These are phyloP conservation scores for Cotoneaster glaucophyllus DNA, from an alignment of 306 rosid species.

Conservation along the genomic window DNA sequence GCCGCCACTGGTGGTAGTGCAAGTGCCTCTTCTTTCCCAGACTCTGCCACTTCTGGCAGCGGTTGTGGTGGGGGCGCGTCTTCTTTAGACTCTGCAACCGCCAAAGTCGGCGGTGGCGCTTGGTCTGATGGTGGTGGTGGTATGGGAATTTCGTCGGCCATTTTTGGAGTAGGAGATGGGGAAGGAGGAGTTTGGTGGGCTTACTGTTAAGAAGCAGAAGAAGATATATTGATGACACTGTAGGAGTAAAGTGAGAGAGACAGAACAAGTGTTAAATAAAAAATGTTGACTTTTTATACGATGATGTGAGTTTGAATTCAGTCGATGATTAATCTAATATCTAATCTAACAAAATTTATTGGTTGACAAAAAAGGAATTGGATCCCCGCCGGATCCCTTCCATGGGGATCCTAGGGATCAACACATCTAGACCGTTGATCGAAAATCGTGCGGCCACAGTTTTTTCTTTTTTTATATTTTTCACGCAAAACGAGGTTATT, in stretches of 20 bases:
- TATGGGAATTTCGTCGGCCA: conserved; percentile 44
- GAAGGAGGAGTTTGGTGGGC: background rate
- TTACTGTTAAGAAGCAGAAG: background rate
- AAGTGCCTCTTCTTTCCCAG: background rate
- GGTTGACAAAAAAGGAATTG: too few species aligned
- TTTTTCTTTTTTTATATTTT: too few species aligned
- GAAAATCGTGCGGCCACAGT: too few species aligned
- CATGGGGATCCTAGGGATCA: too few species aligned
- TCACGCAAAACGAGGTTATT: too few species aligned
- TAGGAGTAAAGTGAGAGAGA: background rate
- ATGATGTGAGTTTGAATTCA: too few species aligned
- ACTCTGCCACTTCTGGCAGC: conserved; percentile 1
- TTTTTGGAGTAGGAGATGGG: conserved; percentile 4
- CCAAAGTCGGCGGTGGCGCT: background rate
- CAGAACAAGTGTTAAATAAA: too few species aligned
- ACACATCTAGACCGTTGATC: too few species aligned
- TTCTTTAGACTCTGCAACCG: background rate
- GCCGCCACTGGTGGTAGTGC: background rate
- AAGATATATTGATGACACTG: background rate
- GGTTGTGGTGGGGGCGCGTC: background rate
- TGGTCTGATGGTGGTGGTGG: conserved; percentile 4
- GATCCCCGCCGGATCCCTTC: too few species aligned
- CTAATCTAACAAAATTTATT: too few species aligned
- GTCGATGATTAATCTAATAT: too few species aligned
- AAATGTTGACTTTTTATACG: too few species aligned